phyloP scores from a whole-genome alignment of 768 basidiomycete species.

The Boletellus ananas region DNA sequence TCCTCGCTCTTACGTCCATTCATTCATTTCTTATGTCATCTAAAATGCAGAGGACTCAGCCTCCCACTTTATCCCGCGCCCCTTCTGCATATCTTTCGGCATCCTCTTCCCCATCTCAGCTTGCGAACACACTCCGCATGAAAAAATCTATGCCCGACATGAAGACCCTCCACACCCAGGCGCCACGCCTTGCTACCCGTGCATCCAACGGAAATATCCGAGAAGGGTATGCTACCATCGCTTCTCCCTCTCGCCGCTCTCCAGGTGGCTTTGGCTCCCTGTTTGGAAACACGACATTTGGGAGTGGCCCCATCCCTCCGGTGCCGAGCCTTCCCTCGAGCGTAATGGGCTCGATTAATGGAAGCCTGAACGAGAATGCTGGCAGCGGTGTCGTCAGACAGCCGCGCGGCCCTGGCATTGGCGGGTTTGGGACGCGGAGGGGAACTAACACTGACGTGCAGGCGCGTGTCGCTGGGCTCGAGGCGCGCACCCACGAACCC shows the following conservation, averaged over 20 bases:
- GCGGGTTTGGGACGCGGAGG: constrained; percentile 66
- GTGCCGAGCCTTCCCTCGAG: constrained; percentile 73
- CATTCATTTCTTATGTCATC: constrained; percentile 13
- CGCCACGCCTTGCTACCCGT: constrained; percentile 74
- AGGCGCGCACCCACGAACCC: constrained; percentile 82
- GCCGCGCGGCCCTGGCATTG: constrained; percentile 76
- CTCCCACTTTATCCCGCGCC: constrained; percentile 66
- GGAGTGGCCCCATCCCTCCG: constrained; percentile 54
- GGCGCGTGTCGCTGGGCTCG: constrained; percentile 62
- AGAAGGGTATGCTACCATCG: constrained; percentile 81
- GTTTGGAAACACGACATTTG: constrained; percentile 48
- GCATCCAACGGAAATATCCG: constrained; percentile 88
- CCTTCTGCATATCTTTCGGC: constrained; percentile 77
- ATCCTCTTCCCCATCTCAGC: constrained; percentile 41
- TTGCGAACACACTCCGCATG: constrained; percentile 61
- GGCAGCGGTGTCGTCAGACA: constrained; percentile 66
- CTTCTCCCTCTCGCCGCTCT: constrained; percentile 74
- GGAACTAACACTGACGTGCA: constrained; percentile 37
- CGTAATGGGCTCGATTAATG: constrained; percentile 44
- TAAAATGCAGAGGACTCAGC: constrained; percentile 40
- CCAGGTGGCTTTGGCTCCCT: constrained; percentile 69
- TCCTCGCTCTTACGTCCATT: constrained; percentile 16
- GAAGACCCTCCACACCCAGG: constrained; percentile 78
- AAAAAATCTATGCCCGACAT: constrained; percentile 99
- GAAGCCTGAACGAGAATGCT: constrained; percentile 37